Evolutionary conservation across 1,284 basidiomycete genomes (phyloP).

Genomic region (Cystobasidium pallidum): DNA sequence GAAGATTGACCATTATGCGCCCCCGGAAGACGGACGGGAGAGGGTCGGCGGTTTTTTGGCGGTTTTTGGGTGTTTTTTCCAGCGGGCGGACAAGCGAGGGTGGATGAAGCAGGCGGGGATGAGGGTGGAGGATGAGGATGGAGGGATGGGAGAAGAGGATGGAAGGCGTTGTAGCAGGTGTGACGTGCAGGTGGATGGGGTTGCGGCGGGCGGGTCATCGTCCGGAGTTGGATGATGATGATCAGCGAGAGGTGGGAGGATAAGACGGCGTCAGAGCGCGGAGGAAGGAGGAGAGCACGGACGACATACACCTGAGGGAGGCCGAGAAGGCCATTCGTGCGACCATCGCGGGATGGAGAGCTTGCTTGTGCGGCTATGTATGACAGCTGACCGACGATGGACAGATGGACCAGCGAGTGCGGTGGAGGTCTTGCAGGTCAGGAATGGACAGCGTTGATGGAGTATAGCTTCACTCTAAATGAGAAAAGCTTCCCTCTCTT

Average conservation of each 20-base stretch:
- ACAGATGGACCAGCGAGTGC: too few species aligned
- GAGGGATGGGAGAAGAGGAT: background rate
- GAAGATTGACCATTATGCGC: background rate
- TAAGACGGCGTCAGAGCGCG: slow-evolving; percentile 8
- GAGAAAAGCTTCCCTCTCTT: too few species aligned
- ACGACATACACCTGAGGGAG: background rate
- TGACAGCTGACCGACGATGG: too few species aligned
- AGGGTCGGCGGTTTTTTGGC: slow-evolving; percentile 2
- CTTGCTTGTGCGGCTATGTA: too few species aligned
- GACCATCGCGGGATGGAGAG: slow-evolving; percentile 20
- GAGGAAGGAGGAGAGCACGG: background rate
- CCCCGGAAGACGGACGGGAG: background rate
- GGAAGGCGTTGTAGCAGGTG: background rate
- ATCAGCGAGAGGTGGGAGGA: background rate
- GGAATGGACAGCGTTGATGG: too few species aligned
- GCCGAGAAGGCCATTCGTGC: slow-evolving; percentile 9
- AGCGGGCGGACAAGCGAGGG: too few species aligned
- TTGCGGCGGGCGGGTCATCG: background rate
- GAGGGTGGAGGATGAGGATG: background rate
- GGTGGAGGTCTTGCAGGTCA: too few species aligned
- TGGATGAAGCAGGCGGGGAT: background rate
- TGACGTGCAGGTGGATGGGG: background rate
- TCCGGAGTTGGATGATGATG: background rate
- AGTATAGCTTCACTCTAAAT: too few species aligned
- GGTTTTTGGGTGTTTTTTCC: too few species aligned